These are phyloP conservation scores for Stachybotrys echinatus DNA, from an alignment of 2,329 filamentous ascomycete species.

Conservation along the genomic window DNA sequence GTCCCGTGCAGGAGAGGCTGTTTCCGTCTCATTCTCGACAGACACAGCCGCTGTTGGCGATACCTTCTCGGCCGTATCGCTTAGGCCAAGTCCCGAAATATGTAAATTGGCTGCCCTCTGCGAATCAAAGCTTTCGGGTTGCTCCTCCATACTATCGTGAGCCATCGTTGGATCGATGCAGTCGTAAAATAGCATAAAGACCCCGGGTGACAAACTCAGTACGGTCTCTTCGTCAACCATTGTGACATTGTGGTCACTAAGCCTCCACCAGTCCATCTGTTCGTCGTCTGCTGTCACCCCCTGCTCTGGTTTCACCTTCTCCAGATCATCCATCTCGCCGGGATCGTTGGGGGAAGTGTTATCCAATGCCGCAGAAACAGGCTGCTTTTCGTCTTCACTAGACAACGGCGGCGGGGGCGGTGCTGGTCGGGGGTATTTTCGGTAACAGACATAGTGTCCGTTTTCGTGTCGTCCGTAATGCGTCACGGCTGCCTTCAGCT, in stretches of 20 bases:
- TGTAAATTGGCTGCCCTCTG: too few relatives aligned
- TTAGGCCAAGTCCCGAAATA: too few relatives aligned
- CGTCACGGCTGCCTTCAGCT: slow-evolving; percentile 77
- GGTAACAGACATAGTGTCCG: slow-evolving; percentile 91
- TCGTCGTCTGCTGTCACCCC: slow-evolving; percentile 8
- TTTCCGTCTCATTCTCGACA: too few relatives aligned
- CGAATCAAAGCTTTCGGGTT: too few relatives aligned
- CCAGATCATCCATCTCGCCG: not conserved
- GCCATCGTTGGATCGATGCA: slow-evolving; percentile 52
- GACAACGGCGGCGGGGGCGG: slow-evolving; percentile 3
- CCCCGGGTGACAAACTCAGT: slow-evolving; percentile 64
- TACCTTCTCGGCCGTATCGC: too few relatives aligned
- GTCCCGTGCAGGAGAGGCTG: too few relatives aligned
- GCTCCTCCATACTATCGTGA: slow-evolving; percentile 19
- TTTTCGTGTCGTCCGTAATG: slow-evolving; percentile 91
- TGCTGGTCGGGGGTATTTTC: slow-evolving; percentile 52
- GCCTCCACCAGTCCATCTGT: slow-evolving; percentile 71
- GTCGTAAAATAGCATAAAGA: slow-evolving; percentile 98
- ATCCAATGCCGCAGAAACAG: slow-evolving; percentile 10
- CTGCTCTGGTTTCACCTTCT: not conserved
- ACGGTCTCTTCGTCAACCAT: slow-evolving; percentile 69
- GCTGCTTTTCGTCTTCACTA: slow-evolving; percentile 2
- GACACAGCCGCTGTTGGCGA: too few relatives aligned
- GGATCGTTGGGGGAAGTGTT: slow-evolving; percentile 4
- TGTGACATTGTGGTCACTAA: slow-evolving; percentile 84